Conservation (phyloP, 225 moss, liverwort and hornwort species). For the Anthoceros angustus region DNA sequence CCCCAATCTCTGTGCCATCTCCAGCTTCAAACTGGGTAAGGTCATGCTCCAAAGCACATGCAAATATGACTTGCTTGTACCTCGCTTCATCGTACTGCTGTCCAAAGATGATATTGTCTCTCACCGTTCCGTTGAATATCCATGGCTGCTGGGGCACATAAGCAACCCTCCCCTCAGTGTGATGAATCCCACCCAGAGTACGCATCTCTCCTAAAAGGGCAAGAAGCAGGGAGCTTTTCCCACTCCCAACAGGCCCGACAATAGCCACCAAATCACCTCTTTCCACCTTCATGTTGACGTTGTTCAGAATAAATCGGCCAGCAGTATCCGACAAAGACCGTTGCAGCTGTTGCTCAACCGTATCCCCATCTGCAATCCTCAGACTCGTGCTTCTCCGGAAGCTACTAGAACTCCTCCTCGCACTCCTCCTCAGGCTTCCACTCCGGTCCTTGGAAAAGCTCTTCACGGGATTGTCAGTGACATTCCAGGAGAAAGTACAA, state of each 20-base stretch:
- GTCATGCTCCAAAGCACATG: constrained; percentile 81
- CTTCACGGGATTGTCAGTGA: constrained; percentile 20
- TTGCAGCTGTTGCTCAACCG: background rate
- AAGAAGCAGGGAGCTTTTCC: constrained; percentile 70
- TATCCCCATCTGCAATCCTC: background rate
- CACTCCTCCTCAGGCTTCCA: constrained; percentile 4
- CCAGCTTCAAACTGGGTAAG: constrained; percentile 53
- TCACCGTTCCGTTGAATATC: constrained; percentile 68
- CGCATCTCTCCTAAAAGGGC: constrained; percentile 87
- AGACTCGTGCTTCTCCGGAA: background rate
- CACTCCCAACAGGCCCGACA: constrained; percentile 78
- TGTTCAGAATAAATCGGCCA: background rate
- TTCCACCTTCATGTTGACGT: constrained; percentile 41
- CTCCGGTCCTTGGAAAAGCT: background rate
- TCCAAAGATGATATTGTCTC: constrained; percentile 46
- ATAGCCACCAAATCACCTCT: constrained; percentile 59
- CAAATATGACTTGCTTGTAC: constrained; percentile 39
- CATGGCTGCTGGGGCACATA: constrained; percentile 88
- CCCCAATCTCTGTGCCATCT: constrained; percentile 85
- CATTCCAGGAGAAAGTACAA: constrained; percentile 52
- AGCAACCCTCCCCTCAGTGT: constrained; percentile 39
- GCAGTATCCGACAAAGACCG: background rate
- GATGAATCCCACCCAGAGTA: constrained; percentile 36
- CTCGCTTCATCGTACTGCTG: constrained; percentile 44
- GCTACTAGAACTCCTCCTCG: background rate